Evolutionary conservation across 192 early-diverging fungal genomes (phyloP).

Genomic region (Tieghemiomyces parasiticus): DNA sequence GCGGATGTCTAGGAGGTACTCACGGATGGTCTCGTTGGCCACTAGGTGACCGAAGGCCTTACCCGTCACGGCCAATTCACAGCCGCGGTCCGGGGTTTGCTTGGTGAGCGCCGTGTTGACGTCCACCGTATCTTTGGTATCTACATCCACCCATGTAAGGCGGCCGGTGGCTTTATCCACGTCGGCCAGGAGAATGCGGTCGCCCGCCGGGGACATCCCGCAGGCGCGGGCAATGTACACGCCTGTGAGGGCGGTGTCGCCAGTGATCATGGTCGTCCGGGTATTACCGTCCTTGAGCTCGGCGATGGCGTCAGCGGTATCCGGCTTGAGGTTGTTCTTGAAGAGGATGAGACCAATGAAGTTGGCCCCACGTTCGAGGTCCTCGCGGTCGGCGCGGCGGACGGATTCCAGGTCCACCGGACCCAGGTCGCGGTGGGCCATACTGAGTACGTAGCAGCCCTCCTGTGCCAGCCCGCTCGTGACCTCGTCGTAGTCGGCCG

Average conservation of each 20-base stretch:
- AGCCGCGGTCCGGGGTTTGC: slow-evolving; percentile 16
- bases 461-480: slow-evolving; percentile 39
- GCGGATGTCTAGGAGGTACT: slow-evolving; percentile 47
- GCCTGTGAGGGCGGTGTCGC: slow-evolving; percentile 64
- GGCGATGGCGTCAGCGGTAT: slow-evolving; percentile 46
- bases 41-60: slow-evolving; percentile 42
- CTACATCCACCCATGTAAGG: slow-evolving; percentile 43
- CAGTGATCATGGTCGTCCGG: slow-evolving; percentile 74
- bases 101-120: slow-evolving; percentile 17
- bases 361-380: slow-evolving; percentile 39
- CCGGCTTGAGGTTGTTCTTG: slow-evolving; percentile 60
- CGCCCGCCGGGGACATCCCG: slow-evolving; percentile 26
- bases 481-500: slow-evolving; percentile 34
- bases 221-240: slow-evolving; percentile 48
- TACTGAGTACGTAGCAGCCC: slow-evolving; percentile 62
- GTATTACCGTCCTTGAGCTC: slow-evolving; percentile 52
- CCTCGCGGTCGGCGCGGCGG: slow-evolving; percentile 28
- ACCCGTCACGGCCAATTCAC: slow-evolving; percentile 59
- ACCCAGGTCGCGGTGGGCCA: slow-evolving; percentile 37
- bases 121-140: slow-evolving; percentile 23
- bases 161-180: slow-evolving; percentile 21
- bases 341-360: slow-evolving; percentile 56
- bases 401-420: slow-evolving; percentile 26
- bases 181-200: slow-evolving; percentile 34
- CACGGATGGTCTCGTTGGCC: slow-evolving; percentile 24